Conservation (phyloP, 805 yeast genomes). For the Grigorovia jiainica region DNA sequence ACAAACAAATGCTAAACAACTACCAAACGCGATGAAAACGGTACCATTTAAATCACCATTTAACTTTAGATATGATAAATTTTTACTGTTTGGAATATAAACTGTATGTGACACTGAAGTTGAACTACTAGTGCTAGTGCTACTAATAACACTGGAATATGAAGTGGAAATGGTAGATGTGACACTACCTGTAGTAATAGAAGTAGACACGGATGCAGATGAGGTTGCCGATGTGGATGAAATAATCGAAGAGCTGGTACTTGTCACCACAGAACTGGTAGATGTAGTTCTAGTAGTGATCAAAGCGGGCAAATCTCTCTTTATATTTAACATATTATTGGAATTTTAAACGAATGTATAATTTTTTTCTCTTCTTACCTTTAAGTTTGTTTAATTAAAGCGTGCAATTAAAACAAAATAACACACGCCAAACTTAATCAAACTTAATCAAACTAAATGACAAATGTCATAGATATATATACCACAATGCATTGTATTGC, state of each 20-base stretch:
- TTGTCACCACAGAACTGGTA: neutral
- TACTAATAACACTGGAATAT: neutral
- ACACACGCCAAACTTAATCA: too few species aligned
- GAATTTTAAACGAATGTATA: too few species aligned
- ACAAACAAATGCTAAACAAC: conserved; percentile 48
- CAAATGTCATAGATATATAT: too few species aligned
- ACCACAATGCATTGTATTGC: too few species aligned
- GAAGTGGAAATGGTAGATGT: neutral
- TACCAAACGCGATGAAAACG: conserved; percentile 70
- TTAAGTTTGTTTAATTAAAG: too few species aligned
- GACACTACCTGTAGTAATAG: neutral
- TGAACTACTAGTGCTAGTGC: neutral
- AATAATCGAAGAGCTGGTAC: too few species aligned
- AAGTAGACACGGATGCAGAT: neutral
- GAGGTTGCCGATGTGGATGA: conserved; percentile 1
- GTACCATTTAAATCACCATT: conserved; percentile 50
- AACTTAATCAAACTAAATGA: too few species aligned
- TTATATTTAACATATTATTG: too few species aligned
- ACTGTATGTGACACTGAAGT: conserved; percentile 7
- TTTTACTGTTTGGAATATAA: conserved; percentile 34
- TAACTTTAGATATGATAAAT: conserved; percentile 39
- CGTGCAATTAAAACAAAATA: too few species aligned
- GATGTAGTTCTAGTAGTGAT: conserved; percentile 3
- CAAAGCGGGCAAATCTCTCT: conserved; percentile 3
- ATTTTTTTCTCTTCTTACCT: too few species aligned